Percentiles rank a stretch among this genome's conserved stretches.
Conservation (phyloP, 371 early-diverging fungal genomes). For the Mortierella polycephala region DNA sequence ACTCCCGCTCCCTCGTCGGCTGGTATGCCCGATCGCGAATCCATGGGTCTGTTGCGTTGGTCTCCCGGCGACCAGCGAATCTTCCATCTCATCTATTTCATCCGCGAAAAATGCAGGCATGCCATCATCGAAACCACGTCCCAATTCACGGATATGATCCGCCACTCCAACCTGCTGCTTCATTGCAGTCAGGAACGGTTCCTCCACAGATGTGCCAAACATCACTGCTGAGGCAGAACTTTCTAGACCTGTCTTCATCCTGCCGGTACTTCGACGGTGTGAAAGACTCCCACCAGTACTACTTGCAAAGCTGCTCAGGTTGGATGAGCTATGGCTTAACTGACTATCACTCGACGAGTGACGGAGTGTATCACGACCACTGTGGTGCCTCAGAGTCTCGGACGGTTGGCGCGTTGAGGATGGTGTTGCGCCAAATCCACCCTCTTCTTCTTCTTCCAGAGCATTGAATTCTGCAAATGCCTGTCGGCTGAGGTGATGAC, state of each 20-base stretch:
- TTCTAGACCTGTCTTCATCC: constrained; percentile 18
- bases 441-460: constrained; percentile 30
- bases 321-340: constrained; percentile 22
- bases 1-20: constrained; percentile 15
- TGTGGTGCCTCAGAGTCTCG: background rate
- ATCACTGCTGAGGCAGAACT: constrained; percentile 2
- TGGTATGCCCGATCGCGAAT: background rate
- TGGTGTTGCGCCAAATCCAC: constrained; percentile 26
- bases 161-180: constrained; percentile 14
- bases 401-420: constrained; percentile 8
- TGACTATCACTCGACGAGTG: constrained; percentile 39
- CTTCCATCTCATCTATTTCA: constrained; percentile 18
- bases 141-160: constrained; percentile 19
- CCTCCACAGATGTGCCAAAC: constrained; percentile 25
- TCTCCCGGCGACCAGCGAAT: background rate
- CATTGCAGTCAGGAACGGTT: constrained; percentile 12
- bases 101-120: constrained; percentile 50
- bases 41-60: too few relatives aligned
- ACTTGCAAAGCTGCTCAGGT: constrained; percentile 25
- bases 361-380: constrained; percentile 15
- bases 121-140: constrained; percentile 38
- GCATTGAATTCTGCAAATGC: constrained; percentile 23
- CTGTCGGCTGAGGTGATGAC: constrained; percentile 13
- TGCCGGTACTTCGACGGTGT: constrained; percentile 36
- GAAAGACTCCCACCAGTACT: constrained; percentile 23